Conservation (phyloP, 1,139 yeast species). For the Yamadazyma membranifaciens region DNA sequence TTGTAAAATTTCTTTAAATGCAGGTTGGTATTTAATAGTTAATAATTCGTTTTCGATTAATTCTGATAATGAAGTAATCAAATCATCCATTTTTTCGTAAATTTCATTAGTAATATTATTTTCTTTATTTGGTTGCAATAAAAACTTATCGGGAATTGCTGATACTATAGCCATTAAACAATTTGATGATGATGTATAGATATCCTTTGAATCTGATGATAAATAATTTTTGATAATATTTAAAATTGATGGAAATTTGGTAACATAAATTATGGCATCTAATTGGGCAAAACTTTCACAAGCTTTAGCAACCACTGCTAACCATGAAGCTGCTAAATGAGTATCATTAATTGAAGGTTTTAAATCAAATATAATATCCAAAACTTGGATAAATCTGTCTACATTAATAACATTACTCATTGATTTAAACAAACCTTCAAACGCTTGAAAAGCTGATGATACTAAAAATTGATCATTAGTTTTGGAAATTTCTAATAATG, state of each 20-base stretch:
- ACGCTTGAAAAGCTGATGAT: conserved; percentile 77
- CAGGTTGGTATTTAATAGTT: conserved; percentile 71
- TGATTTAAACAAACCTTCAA: conserved; percentile 80
- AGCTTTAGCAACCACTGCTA: conserved; percentile 90
- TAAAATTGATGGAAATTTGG: conserved; percentile 56
- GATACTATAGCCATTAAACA: conserved; percentile 76
- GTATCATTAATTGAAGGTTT: conserved; percentile 81
- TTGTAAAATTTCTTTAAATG: conserved; percentile 74
- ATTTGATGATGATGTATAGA: conserved; percentile 78
- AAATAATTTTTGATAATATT: conserved; percentile 60
- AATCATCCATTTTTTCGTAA: conserved; percentile 57
- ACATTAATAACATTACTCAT: conserved; percentile 63
- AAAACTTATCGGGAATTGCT: conserved; percentile 57
- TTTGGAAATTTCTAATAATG: conserved; percentile 70
- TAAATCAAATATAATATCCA: conserved; percentile 72
- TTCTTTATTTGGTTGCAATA: conserved; percentile 50
- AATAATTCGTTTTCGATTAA: conserved; percentile 57
- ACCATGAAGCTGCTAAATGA: conserved; percentile 91
- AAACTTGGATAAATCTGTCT: conserved; percentile 60
- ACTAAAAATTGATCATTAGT: conserved; percentile 84
- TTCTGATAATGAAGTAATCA: conserved; percentile 47
- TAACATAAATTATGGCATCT: conserved; percentile 57
- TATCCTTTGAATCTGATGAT: conserved; percentile 63
- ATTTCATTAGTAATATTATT: conserved; percentile 40
- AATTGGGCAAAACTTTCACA: conserved; percentile 64